phyloP scores from a whole-genome alignment of 2,329 filamentous ascomycete genomes.

The Colletotrichum trifolii region DNA sequence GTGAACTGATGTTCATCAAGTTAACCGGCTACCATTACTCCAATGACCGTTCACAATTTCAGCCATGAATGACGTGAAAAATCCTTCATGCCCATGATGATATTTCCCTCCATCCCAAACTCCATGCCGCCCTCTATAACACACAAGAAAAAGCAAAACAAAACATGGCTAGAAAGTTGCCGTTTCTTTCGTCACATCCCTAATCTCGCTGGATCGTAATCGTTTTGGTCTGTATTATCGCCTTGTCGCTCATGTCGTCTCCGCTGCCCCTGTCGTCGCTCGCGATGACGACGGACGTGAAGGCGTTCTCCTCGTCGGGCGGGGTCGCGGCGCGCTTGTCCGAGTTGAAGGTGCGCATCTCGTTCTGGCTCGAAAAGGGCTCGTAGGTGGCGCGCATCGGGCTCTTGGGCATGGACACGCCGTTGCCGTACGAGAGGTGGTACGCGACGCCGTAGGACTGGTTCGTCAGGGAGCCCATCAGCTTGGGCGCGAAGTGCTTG shows the following conservation, averaged over 20 bases:
- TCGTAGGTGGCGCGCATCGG: constrained; percentile 12
- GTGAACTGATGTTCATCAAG: too few relatives aligned
- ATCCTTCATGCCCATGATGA: too few relatives aligned
- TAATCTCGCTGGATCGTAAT: constrained; percentile 37
- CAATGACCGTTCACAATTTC: too few relatives aligned
- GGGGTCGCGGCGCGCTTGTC: constrained; percentile 19
- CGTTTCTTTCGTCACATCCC: too few relatives aligned
- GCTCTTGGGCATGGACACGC: neutral
- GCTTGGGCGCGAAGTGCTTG: constrained; percentile 48
- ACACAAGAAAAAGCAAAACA: too few relatives aligned
- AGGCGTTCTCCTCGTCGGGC: neutral
- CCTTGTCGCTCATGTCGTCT: constrained; percentile 42
- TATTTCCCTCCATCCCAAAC: too few relatives aligned
- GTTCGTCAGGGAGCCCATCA: constrained; percentile 19
- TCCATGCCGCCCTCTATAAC: too few relatives aligned
- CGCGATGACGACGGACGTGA: constrained; percentile 31
- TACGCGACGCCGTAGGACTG: neutral
- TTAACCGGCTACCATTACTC: too few relatives aligned
- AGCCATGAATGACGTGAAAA: too few relatives aligned
- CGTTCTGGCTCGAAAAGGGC: constrained; percentile 25
- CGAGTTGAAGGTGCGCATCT: constrained; percentile 17
- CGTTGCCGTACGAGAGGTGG: neutral
- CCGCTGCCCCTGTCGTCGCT: constrained; percentile 16
- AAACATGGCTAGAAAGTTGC: too few relatives aligned
- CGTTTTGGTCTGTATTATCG: constrained; percentile 42